These are phyloP conservation scores for Daldinia eschscholtzii DNA, from an alignment of 2,329 filamentous ascomycete genomes.

Conservation along the genomic window DNA sequence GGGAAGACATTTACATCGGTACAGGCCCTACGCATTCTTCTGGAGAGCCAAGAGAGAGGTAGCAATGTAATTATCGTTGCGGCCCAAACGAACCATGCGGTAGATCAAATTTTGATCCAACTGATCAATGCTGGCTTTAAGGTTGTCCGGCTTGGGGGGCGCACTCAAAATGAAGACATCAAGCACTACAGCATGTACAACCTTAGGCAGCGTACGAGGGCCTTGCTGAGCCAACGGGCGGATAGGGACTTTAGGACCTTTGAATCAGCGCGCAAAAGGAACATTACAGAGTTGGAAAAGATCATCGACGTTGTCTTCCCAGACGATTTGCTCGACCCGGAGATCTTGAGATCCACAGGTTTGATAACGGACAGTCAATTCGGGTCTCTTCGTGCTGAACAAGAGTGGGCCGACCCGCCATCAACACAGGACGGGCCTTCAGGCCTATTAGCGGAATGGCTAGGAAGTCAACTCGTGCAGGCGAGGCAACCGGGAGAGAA, in stretches of 20 bases:
- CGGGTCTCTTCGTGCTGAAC: conserved; percentile 68
- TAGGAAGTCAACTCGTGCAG: conserved; percentile 64
- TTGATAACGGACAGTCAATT: conserved; percentile 74
- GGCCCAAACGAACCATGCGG: conserved; percentile 90
- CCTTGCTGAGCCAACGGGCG: conserved; percentile 9
- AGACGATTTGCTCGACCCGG: conserved; percentile 63
- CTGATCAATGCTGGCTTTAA: conserved; percentile 66
- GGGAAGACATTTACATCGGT: conserved; percentile 87
- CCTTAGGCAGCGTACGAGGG: conserved; percentile 58
- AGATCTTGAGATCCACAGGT: conserved; percentile 64
- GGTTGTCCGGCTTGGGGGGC: conserved; percentile 73
- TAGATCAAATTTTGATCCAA: conserved; percentile 82
- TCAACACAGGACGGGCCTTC: conserved; percentile 40
- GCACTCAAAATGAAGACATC: conserved; percentile 75
- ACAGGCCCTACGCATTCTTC: conserved; percentile 73
- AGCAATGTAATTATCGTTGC: conserved; percentile 81
- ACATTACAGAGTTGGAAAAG: conserved; percentile 55
- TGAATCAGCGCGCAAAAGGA: conserved; percentile 49
- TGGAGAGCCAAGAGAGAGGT: conserved; percentile 66
- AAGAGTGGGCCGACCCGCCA: conserved; percentile 48
- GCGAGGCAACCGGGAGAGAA: conserved; percentile 36
- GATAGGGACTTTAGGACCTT: conserved; percentile 48
- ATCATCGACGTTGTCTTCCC: conserved; percentile 58
- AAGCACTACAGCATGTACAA: conserved; percentile 75
- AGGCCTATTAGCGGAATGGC: conserved; percentile 65